Conservation (phyloP, 2,329 filamentous ascomycete species). For the Celoporthe dispersa region DNA sequence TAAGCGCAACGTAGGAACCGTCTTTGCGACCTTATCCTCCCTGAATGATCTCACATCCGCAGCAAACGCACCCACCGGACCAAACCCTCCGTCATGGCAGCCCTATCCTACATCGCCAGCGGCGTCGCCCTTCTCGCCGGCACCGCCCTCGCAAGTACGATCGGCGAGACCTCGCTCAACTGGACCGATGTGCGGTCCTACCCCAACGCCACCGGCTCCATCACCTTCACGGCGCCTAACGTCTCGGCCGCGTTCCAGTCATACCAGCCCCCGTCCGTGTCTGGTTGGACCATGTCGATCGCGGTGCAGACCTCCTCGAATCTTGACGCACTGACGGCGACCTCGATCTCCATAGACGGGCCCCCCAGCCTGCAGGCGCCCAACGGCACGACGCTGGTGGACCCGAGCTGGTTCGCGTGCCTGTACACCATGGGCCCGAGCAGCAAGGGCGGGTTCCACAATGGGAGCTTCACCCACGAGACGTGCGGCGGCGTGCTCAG, state of each 20-base stretch:
- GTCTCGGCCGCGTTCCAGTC: background rate
- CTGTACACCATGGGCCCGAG: background rate
- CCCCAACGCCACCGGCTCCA: conserved; percentile 9
- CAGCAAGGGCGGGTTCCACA: background rate
- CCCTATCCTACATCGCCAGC: background rate
- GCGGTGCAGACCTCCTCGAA: background rate
- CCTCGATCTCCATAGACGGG: background rate
- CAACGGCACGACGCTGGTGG: background rate
- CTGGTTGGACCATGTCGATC: conserved; percentile 9
- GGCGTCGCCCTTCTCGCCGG: background rate
- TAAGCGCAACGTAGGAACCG: background rate
- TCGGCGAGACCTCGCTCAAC: background rate
- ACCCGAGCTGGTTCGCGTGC: background rate
- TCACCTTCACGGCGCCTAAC: conserved; percentile 8
- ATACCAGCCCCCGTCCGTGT: background rate
- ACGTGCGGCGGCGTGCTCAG: background rate
- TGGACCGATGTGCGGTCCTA: background rate
- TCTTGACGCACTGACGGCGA: background rate
- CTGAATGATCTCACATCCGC: background rate
- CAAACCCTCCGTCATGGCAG: background rate
- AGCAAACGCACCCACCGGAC: background rate
- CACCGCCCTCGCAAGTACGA: too few species aligned
- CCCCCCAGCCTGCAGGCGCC: background rate
- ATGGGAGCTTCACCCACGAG: background rate
- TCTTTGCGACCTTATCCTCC: background rate